Evolutionary conservation across 805 yeast species (phyloP), one percentile per base, ranked within the genome.

Genomic region (Wickerhamomyces chaumierensis): DNA sequence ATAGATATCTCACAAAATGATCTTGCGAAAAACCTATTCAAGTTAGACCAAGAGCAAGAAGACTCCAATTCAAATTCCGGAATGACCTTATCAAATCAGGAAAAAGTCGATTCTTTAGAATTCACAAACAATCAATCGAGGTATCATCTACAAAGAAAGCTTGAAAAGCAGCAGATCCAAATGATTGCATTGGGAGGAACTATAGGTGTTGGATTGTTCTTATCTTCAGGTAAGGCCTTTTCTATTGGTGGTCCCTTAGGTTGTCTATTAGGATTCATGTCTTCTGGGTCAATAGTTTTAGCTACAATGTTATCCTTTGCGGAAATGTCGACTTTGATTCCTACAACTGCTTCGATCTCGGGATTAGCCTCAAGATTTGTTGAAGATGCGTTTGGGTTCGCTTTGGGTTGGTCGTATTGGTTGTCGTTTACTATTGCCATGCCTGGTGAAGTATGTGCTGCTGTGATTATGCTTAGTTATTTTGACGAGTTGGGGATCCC

Each of bases 101-200:
- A n/a, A n/a, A n/a, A n/a, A n/a, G n/a, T n/a, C n/a, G n/a, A n/a
- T n/a, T 7, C 34, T 17, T 23, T 16, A 15, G 27, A 16, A 17
- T 39, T 36, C 12, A 34, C 17, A 18, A 27, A 41, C 19, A 31
- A 36, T 18, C n/a, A n/a, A n/a, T n/a, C n/a, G n/a, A n/a, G n/a
- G 36, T 44, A 55, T 46, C 45, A 50, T 45, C 5, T 78, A 34
- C 82, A 76, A 43, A 60, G 88, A 40, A 75, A 73, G 43, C 61
- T 82, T 34, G 69, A 69, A 39, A 74, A 76, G 21, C 60, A 86
- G 18, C 90, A 82, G 55, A 58, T 82, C 16, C 87, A 81, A 51
- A 79, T 81, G 77, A 77, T 82, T 35, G 82, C 88, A 0, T 62
- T 83, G 23, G 86, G 87, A 3, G 90, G 87, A 2, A 80, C 88